These are phyloP conservation scores for Closterium sp. DNA, from an alignment of 139 green algal species.

Conservation along the genomic window DNA sequence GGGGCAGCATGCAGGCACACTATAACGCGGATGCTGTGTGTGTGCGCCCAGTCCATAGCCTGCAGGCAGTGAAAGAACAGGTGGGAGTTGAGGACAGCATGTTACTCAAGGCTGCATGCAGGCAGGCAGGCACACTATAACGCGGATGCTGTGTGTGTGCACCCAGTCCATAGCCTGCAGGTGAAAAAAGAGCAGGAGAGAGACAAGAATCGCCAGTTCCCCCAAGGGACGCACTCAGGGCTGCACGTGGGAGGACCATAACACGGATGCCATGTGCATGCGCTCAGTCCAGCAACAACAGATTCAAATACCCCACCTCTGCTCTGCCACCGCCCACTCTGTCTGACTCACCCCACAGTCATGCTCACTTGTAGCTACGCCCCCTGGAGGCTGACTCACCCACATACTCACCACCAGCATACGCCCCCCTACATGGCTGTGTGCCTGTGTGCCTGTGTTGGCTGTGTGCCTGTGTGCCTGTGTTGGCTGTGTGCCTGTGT, in stretches of 20 bases:
- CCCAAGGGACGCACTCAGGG: not conserved
- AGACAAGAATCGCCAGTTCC: not conserved
- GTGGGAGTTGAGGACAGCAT: no score
- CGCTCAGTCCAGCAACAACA: not conserved
- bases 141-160: constrained; percentile 7
- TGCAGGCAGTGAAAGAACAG: not conserved
- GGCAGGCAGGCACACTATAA: constrained; percentile 32
- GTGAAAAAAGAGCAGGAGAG: not conserved
- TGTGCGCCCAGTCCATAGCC: constrained; percentile 14
- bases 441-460: no score
- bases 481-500: no score
- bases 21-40: constrained; percentile 21
- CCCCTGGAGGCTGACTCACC: no score
- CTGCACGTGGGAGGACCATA: not conserved
- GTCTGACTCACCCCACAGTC: no score
- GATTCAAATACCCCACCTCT: no score
- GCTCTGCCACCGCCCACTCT: no score
- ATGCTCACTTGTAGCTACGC: no score
- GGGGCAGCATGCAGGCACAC: constrained; percentile 28
- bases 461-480: no score
- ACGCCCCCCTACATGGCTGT: no score
- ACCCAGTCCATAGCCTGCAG: constrained; percentile 21
- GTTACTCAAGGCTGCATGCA: constrained; percentile 21
- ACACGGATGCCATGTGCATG: not conserved
- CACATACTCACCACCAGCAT: no score